Base-by-base conservation (phyloP, 345 rosid genomes). In the Syzygium jambos region DNA sequence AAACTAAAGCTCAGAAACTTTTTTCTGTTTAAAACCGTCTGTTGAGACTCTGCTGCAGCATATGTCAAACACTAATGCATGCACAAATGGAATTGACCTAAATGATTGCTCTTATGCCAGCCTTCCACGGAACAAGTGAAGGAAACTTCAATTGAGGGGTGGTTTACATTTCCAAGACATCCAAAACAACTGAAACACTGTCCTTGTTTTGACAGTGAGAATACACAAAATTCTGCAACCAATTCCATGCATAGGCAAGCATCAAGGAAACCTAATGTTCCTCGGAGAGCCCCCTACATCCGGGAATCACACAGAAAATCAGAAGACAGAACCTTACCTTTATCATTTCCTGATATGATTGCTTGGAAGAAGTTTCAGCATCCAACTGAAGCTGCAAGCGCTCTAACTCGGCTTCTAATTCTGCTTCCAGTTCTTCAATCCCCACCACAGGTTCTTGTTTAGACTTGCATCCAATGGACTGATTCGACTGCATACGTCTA, bases 341-440 rank as follows among this genome's bases (percentile, higher is more conserved):
- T n/a, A 73, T 77, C 22, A 61, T 88, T 87, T 34, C 85, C 68
- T 86, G 91, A 56, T 87, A 84, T 52, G 89, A 90, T 54, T 86
- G 86, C 83, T 83, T 65, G 56, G 86, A 43, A 78, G 56, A 85
- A 52, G 53, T 87, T 52, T 90, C 96, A 11, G 86, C 85, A 88
- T 92, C 93, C 90, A 94, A 90, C 68, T 91, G 91, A 87, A 89
- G 90, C 88, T 94, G 97, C 87, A 96, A 89, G 84, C 87, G 92
- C 85, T 96, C 92, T 54, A 95, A 90, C 90, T 96, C 97, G 6
- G 91, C 94, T 91, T 94, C 93, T 41, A 97, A 95, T 91, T 97
- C 98, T 17, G 93, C 97, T 91, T 93, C 96, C 46, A 96, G 96
- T 84, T 87, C 91, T 87, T 92, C 92, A 93, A 93, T 94, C 78